Base-by-base conservation (phyloP, 2,329 filamentous ascomycete species). In the Penicillium sp. region DNA sequence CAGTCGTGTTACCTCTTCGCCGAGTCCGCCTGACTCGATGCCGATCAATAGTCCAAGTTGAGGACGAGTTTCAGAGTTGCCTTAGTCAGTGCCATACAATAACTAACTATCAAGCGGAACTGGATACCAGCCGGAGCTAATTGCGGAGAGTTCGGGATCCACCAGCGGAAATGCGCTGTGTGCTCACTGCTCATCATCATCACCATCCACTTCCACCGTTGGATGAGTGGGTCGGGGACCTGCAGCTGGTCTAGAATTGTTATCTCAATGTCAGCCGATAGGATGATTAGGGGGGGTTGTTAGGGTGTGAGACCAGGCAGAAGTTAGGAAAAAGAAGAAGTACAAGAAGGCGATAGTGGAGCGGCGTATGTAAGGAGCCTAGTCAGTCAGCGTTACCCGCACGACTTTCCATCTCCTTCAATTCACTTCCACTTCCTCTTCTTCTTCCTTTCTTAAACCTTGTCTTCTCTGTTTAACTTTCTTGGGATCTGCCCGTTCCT, bases 381-480 rank as follows among this genome's bases (percentile, higher is more conserved):
- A 60, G 44, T 28, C 47, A 35, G 45, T 30, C 44, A 19, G 33
- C 35, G 50, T 56, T 44, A 44, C 54, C 40, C 42, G n/a, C 42
- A 24, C 44, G 13, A 47, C 24, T 35, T 60, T 60, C 58, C 58
- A 56, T 60, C 53, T 56, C 58, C 58, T 60, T 60, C 53, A 60
- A 49, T 51, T 26, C 53, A 42, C 44, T 50, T 60, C 58, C 50
- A n/a, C 22, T 56, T 24, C 10, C 38, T 59, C 53, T 38, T 49
- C 28, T 17, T 57, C 33, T 33, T 55, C 19, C 22, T 22, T 26
- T 37, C 8, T 26, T 22, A 22, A n/a, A 10, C 35, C 6, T 55
- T 22, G 17, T n/a, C 28, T 19, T 44, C 13, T 55, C 26, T 30
- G 24, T 19, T n/a, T n/a, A n/a, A 10, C 10, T 22, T 19, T 30